phyloP scores from a whole-genome alignment of 495 filamentous ascomycete genomes.

The Thermothielavioides terrestris region DNA sequence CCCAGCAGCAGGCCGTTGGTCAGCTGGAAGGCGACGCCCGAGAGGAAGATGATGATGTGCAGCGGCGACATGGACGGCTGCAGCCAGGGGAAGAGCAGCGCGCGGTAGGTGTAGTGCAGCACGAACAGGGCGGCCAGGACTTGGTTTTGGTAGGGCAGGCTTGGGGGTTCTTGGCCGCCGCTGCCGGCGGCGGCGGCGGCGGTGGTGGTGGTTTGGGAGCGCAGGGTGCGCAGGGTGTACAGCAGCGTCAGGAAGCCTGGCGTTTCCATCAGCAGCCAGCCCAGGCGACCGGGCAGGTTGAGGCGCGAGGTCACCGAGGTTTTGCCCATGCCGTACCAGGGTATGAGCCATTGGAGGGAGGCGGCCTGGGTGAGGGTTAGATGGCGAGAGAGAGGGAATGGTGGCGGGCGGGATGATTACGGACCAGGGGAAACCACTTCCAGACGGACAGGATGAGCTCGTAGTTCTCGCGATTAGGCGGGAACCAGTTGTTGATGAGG shows the following conservation, averaged over 20 bases:
- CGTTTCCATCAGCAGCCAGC: constrained; percentile 81
- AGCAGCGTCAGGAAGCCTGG: constrained; percentile 66
- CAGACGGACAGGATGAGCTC: constrained; percentile 45
- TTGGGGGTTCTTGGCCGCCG: constrained; percentile 9
- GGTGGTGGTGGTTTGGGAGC: constrained; percentile 30
- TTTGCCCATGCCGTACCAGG: constrained; percentile 74
- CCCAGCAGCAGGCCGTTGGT: constrained; percentile 68
- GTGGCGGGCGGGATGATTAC: constrained; percentile 4
- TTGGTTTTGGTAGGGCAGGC: constrained; percentile 60
- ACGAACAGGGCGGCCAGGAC: constrained; percentile 57
- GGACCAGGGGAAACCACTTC: constrained; percentile 39
- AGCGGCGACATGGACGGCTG: constrained; percentile 90
- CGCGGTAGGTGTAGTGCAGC: constrained; percentile 84
- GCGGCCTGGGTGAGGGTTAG: constrained; percentile 34
- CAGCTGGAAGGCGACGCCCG: constrained; percentile 63
- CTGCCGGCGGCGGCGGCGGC: constrained; percentile 21
- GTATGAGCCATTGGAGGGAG: constrained; percentile 52
- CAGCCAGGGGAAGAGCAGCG: constrained; percentile 68
- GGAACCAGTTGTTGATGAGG: constrained; percentile 40
- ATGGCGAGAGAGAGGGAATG: not conserved
- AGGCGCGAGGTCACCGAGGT: constrained; percentile 63
- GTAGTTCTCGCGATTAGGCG: constrained; percentile 45
- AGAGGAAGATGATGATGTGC: constrained; percentile 52
- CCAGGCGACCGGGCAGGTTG: constrained; percentile 82
- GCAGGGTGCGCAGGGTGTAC: constrained; percentile 63